Conservation (phyloP, 1,284 basidiomycete species). For the Ceratobasidium sp. region DNA sequence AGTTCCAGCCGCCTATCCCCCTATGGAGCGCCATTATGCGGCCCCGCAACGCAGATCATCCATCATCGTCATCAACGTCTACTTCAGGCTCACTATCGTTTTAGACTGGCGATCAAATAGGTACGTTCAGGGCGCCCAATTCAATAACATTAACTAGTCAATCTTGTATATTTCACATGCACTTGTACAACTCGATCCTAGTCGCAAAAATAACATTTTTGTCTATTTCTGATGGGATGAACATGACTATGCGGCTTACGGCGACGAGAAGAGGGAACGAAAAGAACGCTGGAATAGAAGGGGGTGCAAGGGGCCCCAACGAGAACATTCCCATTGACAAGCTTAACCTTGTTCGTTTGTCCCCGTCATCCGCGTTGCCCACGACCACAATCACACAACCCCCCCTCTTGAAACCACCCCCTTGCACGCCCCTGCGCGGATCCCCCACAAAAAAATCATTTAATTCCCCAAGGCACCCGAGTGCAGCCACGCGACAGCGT, state of each 20-base stretch:
- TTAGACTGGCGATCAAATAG: conserved; percentile 10
- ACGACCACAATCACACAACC: neutral
- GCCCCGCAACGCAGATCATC: conserved; percentile 19
- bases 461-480: neutral
- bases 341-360: conserved; percentile 17
- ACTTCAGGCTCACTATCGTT: conserved; percentile 1
- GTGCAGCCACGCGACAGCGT: neutral
- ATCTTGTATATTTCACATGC: conserved; percentile 3
- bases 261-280: neutral
- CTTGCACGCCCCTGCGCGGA: no score
- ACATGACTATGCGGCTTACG: conserved; percentile 8
- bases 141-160: neutral
- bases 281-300: conserved; percentile 20
- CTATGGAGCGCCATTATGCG: neutral
- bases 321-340: neutral
- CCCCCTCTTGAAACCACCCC: neutral
- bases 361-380: neutral
- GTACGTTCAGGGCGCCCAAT: conserved; percentile 3
- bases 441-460: neutral
- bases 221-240: conserved; percentile 16
- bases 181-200: neutral
- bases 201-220: conserved; percentile 13
- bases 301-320: conserved; percentile 14
- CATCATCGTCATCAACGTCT: neutral
- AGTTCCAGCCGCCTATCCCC: neutral